phyloP scores from a whole-genome alignment of 2,329 filamentous ascomycete species.

The Epichloe sylvatica region DNA sequence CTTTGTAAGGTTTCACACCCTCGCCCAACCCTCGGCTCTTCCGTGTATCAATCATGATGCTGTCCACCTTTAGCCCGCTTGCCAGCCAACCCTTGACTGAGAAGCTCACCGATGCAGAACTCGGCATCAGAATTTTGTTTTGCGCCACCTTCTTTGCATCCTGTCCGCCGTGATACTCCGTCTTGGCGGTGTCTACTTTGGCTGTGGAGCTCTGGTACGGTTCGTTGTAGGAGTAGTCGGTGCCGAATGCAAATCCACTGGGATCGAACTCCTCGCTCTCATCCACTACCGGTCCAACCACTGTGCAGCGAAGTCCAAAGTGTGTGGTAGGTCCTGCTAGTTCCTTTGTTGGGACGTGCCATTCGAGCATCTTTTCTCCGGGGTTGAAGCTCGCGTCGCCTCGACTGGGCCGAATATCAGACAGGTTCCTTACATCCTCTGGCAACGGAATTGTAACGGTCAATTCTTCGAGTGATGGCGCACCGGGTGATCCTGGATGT shows the following conservation, averaged over 20 bases:
- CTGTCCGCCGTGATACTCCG: slow-evolving; percentile 25
- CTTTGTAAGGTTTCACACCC: slow-evolving; percentile 87
- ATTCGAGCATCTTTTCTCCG: slow-evolving; percentile 60
- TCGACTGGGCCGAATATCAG: slow-evolving; percentile 64
- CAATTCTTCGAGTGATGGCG: slow-evolving; percentile 60
- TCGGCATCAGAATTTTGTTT: slow-evolving; percentile 68
- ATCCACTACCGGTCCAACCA: slow-evolving; percentile 49
- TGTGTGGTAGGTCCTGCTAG: slow-evolving; percentile 50
- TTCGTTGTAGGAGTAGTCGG: slow-evolving; percentile 39
- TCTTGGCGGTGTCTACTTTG: slow-evolving; percentile 20
- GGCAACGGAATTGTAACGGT: slow-evolving; percentile 68
- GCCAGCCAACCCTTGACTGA: slow-evolving; percentile 55
- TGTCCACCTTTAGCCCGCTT: slow-evolving; percentile 54
- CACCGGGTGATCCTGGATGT: slow-evolving; percentile 39
- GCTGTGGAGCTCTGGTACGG: slow-evolving; percentile 37
- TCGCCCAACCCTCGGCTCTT: slow-evolving; percentile 78
- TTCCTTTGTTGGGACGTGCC: slow-evolving; percentile 70
- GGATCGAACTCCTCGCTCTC: slow-evolving; percentile 34
- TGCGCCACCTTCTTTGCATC: slow-evolving; percentile 47
- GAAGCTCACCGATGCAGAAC: slow-evolving; percentile 60
- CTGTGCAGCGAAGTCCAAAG: slow-evolving; percentile 66
- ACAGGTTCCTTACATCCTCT: slow-evolving; percentile 63
- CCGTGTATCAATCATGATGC: slow-evolving; percentile 55
- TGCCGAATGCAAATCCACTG: slow-evolving; percentile 37
- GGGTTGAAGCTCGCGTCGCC: slow-evolving; percentile 76